These are phyloP conservation scores for Acarospora socialis DNA, from an alignment of 2,329 filamentous ascomycete species.

Conservation along the genomic window DNA sequence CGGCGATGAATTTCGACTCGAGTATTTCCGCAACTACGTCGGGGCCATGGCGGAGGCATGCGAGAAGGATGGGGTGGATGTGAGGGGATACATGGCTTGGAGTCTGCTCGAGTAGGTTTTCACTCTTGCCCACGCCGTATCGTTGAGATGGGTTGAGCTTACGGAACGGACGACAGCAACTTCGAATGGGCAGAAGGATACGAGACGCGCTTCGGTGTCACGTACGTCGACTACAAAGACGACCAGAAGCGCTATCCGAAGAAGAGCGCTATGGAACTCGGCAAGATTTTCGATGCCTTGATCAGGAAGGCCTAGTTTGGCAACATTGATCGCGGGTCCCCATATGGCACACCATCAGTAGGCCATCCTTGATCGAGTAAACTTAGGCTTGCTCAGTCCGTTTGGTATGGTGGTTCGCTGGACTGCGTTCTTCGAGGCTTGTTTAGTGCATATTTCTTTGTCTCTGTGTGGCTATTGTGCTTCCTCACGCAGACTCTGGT, in stretches of 20 bases:
- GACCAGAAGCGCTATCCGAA: slow-evolving; percentile 70
- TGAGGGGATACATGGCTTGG: slow-evolving; percentile 73
- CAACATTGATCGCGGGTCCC: neutral
- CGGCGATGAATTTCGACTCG: slow-evolving; percentile 65
- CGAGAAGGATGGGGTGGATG: slow-evolving; percentile 59
- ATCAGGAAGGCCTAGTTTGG: slow-evolving; percentile 43
- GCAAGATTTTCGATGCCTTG: slow-evolving; percentile 54
- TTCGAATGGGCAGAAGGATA: slow-evolving; percentile 91
- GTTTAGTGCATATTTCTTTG: too few species aligned
- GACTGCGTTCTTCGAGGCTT: too few species aligned
- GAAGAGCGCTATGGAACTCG: slow-evolving; percentile 63
- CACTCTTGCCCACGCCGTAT: slow-evolving; percentile 10
- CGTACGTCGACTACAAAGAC: slow-evolving; percentile 69
- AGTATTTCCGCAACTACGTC: slow-evolving; percentile 69
- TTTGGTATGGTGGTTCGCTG: too few species aligned
- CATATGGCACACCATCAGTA: too few species aligned
- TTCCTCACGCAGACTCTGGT: too few species aligned
- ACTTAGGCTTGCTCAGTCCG: too few species aligned
- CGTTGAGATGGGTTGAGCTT: too few species aligned
- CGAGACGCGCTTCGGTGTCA: slow-evolving; percentile 72
- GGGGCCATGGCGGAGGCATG: slow-evolving; percentile 60
- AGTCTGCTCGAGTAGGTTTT: slow-evolving; percentile 60
- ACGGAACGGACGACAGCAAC: too few species aligned
- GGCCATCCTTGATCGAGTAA: too few species aligned
- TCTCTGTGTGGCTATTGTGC: too few species aligned